Percentiles rank a stretch among this genome's conserved stretches.
Conservation (phyloP, 2,329 filamentous ascomycete species). For the Chaetomiaceae sp. region DNA sequence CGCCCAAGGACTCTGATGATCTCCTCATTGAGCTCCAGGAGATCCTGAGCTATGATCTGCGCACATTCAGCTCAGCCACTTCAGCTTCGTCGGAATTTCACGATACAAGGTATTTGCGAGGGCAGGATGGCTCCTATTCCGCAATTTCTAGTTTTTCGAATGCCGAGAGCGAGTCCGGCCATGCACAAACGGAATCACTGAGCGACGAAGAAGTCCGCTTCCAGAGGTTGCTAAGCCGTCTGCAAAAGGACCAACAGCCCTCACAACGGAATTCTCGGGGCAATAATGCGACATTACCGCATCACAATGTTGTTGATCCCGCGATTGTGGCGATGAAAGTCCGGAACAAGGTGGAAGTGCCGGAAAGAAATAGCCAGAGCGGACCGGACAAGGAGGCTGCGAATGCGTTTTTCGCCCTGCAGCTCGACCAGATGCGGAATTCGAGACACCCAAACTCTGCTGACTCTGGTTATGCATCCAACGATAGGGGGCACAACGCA, state of each 20-base stretch:
- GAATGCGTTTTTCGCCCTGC: neutral
- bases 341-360: neutral
- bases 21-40: conserved; percentile 7
- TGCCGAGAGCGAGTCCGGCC: neutral
- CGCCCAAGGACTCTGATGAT: conserved; percentile 9
- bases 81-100: neutral
- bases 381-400: neutral
- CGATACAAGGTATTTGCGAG: neutral
- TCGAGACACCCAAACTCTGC: neutral
- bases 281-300: neutral
- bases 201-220: conserved; percentile 20
- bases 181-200: neutral
- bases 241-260: conserved; percentile 6
- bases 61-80: neutral
- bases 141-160: neutral
- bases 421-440: neutral
- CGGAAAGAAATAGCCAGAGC: neutral
- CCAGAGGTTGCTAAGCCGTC: conserved; percentile 17
- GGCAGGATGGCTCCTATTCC: neutral
- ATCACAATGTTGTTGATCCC: conserved; percentile 11
- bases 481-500: neutral
- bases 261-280: neutral
- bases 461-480: conserved; percentile 20
- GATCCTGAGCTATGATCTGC: neutral
- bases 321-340: conserved; percentile 22